Percentiles rank a stretch among this genome's conserved stretches.
Evolutionary conservation across 2,329 filamentous ascomycete species (phyloP).

Genomic region (Clonostachys byssicola): DNA sequence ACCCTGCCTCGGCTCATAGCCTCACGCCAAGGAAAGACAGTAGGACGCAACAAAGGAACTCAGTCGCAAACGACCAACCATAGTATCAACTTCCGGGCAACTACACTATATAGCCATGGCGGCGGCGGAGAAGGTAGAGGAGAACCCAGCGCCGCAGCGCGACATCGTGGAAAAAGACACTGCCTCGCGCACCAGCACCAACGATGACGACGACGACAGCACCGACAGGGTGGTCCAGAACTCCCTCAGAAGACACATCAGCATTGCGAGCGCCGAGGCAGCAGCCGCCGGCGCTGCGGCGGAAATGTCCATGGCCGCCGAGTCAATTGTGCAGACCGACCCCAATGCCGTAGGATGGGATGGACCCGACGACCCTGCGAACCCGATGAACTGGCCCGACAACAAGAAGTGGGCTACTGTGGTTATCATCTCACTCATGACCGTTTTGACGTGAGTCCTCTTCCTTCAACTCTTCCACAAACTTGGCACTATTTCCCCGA

Average conservation of each 20-base stretch:
- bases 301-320: neutral
- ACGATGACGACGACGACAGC: too few relatives aligned
- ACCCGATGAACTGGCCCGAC: conserved; percentile 63
- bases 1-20: too few relatives aligned
- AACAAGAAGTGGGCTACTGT: conserved; percentile 56
- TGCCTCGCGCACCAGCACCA: too few relatives aligned
- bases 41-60: too few relatives aligned
- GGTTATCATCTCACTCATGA: conserved; percentile 32
- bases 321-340: neutral
- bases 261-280: neutral
- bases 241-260: neutral
- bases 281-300: neutral
- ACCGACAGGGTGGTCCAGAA: neutral
- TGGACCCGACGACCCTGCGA: conserved; percentile 61
- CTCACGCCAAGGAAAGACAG: too few relatives aligned
- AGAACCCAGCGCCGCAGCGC: too few relatives aligned
- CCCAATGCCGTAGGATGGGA: conserved; percentile 50
- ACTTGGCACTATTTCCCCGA: conserved; percentile 31
- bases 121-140: too few relatives aligned
- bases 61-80: too few relatives aligned
- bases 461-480: too few relatives aligned
- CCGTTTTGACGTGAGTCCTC: conserved; percentile 24
- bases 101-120: too few relatives aligned
- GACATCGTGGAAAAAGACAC: too few relatives aligned
- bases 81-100: too few relatives aligned